These are phyloP conservation scores for Caloboletus firmus DNA, from an alignment of 1,284 basidiomycete genomes.

Conservation along the genomic window DNA sequence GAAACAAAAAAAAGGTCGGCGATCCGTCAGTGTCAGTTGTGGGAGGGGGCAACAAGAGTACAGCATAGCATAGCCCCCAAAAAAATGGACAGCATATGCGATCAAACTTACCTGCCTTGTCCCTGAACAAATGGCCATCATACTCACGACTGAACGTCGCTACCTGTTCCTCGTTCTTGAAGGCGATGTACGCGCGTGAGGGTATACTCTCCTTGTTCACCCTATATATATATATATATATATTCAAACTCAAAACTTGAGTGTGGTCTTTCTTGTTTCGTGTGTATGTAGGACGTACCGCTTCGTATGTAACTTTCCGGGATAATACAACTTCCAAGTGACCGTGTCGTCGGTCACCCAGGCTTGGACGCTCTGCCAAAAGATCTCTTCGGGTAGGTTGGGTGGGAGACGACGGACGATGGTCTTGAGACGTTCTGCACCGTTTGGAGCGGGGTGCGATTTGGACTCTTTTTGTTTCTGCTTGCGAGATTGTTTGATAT, in stretches of 20 bases:
- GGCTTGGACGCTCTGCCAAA: slow-evolving; percentile 86
- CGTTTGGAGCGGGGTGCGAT: slow-evolving; percentile 5
- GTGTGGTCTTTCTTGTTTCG: background rate
- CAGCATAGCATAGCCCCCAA: background rate
- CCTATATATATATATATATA: no score
- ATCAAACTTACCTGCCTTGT: slow-evolving; percentile 72
- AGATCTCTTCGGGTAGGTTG: slow-evolving; percentile 87
- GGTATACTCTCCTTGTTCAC: slow-evolving; percentile 78
- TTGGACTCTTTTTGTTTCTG: slow-evolving; percentile 23
- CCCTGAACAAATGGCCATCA: slow-evolving; percentile 89
- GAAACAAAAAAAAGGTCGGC: background rate
- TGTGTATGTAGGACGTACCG: slow-evolving; percentile 48
- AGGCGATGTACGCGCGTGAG: slow-evolving; percentile 91
- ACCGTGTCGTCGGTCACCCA: slow-evolving; percentile 82
- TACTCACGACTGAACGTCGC: slow-evolving; percentile 81
- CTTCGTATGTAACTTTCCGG: slow-evolving; percentile 66
- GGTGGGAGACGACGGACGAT: slow-evolving; percentile 89
- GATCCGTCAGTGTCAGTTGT: background rate
- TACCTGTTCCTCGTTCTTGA: slow-evolving; percentile 73
- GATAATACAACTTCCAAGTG: slow-evolving; percentile 65
- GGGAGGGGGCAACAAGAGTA: background rate
- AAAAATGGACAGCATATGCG: background rate
- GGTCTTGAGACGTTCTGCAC: slow-evolving; percentile 74
- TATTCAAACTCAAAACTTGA: no score
- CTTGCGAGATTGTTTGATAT: slow-evolving; percentile 18